phyloP scores from a whole-genome alignment of 1,284 basidiomycete genomes.

The Ustilago trichophora region DNA sequence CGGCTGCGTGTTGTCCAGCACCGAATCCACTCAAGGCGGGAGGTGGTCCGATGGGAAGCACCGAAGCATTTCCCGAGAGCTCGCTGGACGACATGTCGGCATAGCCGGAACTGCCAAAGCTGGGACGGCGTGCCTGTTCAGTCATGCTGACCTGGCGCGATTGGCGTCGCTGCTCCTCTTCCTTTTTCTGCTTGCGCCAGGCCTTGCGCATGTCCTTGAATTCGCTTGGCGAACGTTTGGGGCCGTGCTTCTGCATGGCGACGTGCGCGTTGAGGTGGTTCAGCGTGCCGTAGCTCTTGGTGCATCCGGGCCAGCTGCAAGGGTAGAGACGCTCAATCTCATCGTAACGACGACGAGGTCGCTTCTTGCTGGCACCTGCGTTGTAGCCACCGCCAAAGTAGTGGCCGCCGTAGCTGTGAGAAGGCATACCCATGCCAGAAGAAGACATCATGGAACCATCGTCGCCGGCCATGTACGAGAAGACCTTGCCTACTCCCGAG shows the following conservation, averaged over 20 bases:
- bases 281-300: slow-evolving; percentile 84
- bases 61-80: slow-evolving; percentile 5
- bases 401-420: slow-evolving; percentile 26
- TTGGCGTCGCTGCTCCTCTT: slow-evolving; percentile 68
- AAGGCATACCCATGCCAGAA: slow-evolving; percentile 8
- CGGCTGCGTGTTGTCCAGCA: slow-evolving; percentile 10
- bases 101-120: slow-evolving; percentile 19
- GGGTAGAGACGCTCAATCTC: slow-evolving; percentile 86
- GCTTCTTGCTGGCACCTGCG: slow-evolving; percentile 47
- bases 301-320: slow-evolving; percentile 82
- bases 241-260: slow-evolving; percentile 88
- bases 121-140: slow-evolving; percentile 17
- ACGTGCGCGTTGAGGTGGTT: slow-evolving; percentile 93
- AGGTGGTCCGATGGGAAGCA: slow-evolving; percentile 18
- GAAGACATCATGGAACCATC: slow-evolving; percentile 9
- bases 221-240: slow-evolving; percentile 84
- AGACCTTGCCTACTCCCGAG: slow-evolving; percentile 33
- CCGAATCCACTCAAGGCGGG: slow-evolving; percentile 19
- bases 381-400: slow-evolving; percentile 35
- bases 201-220: slow-evolving; percentile 97
- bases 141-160: slow-evolving; percentile 14
- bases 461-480: slow-evolving; percentile 53
- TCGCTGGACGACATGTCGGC: slow-evolving; percentile 7
- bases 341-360: slow-evolving; percentile 56
- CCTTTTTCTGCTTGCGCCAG: slow-evolving; percentile 92